These are phyloP conservation scores for Blastomyces emzantsi DNA, from an alignment of 2,329 filamentous ascomycete genomes.

Conservation along the genomic window DNA sequence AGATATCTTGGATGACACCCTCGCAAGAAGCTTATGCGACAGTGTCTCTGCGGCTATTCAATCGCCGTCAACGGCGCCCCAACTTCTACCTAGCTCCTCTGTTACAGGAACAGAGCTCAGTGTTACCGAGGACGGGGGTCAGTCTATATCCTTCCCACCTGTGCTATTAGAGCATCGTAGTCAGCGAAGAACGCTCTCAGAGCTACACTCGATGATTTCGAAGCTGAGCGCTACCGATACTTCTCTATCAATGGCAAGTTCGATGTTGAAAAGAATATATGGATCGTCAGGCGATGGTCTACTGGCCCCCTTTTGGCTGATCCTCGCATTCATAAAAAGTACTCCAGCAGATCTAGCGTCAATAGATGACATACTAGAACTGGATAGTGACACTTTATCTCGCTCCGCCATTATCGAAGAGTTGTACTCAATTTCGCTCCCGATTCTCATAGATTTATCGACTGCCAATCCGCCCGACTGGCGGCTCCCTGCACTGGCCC, in stretches of 20 bases:
- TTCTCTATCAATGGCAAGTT: constrained; percentile 47
- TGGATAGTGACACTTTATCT: constrained; percentile 24
- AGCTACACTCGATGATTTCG: constrained; percentile 52
- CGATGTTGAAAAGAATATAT: constrained; percentile 56
- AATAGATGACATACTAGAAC: constrained; percentile 58
- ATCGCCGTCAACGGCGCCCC: constrained; percentile 22
- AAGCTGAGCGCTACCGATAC: constrained; percentile 43
- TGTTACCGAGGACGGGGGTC: constrained; percentile 19
- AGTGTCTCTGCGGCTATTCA: constrained; percentile 51
- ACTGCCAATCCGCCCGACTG: constrained; percentile 48
- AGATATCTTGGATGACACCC: constrained; percentile 55
- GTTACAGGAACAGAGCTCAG: constrained; percentile 22
- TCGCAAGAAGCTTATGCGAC: constrained; percentile 63
- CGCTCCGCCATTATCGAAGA: constrained; percentile 35
- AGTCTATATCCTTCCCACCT: constrained; percentile 44
- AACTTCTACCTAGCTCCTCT: constrained; percentile 22
- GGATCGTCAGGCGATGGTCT: constrained; percentile 50
- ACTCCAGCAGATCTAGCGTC: constrained; percentile 44
- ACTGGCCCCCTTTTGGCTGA: constrained; percentile 70
- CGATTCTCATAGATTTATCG: constrained; percentile 31
- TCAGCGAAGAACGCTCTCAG: constrained; percentile 55
- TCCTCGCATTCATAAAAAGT: constrained; percentile 60
- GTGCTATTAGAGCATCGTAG: constrained; percentile 57
- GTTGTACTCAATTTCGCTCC: constrained; percentile 36
- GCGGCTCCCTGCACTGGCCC: constrained; percentile 65